Percentiles rank a stretch among this genome's conserved stretches.
Evolutionary conservation across 108 stramenopile genomes (phyloP).

Genomic region (Skeletonema tropicum): DNA sequence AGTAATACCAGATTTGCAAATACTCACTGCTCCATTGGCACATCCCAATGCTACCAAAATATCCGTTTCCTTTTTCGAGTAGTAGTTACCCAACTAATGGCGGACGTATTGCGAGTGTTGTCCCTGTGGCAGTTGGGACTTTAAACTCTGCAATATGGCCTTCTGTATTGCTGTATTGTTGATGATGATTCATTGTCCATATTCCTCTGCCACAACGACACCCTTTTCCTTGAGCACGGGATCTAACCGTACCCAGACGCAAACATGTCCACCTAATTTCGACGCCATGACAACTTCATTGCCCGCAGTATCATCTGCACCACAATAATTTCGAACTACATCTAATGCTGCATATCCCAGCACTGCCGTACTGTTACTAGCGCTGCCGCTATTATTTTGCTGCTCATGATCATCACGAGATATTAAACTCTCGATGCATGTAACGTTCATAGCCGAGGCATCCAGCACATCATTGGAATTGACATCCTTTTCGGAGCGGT

Average conservation of each 20-base stretch:
- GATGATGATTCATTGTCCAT: not conserved
- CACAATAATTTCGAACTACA: conserved; percentile 32
- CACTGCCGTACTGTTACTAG: not conserved
- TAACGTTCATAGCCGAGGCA: conserved; percentile 36
- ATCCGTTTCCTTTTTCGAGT: conserved; percentile 27
- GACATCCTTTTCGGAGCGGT: conserved; percentile 27
- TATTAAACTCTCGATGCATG: conserved; percentile 25
- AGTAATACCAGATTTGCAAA: conserved; percentile 37
- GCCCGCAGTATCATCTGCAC: conserved; percentile 25
- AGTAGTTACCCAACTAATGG: conserved; percentile 39
- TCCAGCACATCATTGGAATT: conserved; percentile 24
- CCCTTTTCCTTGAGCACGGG: conserved; percentile 10
- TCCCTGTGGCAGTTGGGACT: conserved; percentile 35
- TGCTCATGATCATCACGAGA: conserved; percentile 8
- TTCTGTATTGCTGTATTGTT: conserved; percentile 1
- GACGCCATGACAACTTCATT: conserved; percentile 45
- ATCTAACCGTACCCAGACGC: conserved; percentile 39
- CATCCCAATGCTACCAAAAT: conserved; percentile 46
- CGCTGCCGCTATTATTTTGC: not conserved
- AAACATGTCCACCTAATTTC: conserved; percentile 32
- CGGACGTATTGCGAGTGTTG: conserved; percentile 50
- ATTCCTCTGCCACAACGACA: conserved; percentile 5
- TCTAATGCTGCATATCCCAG: conserved; percentile 47
- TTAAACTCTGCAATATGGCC: conserved; percentile 32
- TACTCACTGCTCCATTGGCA: conserved; percentile 34